These are phyloP conservation scores for Talaromyces albobiverticillius DNA, from an alignment of 2,329 filamentous ascomycete genomes.

Conservation along the genomic window DNA sequence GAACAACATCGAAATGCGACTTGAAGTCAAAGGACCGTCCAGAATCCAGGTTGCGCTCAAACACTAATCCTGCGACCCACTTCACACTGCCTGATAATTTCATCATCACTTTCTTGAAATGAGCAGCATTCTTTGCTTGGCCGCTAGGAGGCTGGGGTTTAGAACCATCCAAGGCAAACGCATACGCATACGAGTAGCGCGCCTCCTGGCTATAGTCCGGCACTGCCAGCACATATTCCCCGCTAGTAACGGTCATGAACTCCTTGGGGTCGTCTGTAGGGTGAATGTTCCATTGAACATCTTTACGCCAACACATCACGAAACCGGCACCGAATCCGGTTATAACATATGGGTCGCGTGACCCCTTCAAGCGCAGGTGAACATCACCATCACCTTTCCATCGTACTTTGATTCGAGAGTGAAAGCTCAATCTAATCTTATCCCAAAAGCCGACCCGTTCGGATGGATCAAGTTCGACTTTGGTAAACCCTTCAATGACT, in stretches of 20 bases:
- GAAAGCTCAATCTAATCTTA: conserved; percentile 91
- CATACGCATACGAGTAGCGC: conserved; percentile 55
- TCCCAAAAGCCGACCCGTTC: conserved; percentile 98
- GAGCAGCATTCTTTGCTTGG: conserved; percentile 69
- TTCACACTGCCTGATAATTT: conserved; percentile 95
- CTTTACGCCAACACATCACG: conserved; percentile 96
- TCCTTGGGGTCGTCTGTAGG: conserved; percentile 82
- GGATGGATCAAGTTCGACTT: conserved; percentile 88
- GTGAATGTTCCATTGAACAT: conserved; percentile 84
- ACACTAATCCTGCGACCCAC: conserved; percentile 87
- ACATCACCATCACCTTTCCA: conserved; percentile 98
- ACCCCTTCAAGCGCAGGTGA: conserved; percentile 84
- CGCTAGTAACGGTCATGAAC: conserved; percentile 94
- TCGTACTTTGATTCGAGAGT: conserved; percentile 81
- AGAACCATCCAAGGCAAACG: conserved; percentile 47
- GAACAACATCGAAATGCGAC: conserved; percentile 85
- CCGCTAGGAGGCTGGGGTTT: conserved; percentile 58
- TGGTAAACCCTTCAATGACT: conserved; percentile 95
- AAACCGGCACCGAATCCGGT: conserved; percentile 93
- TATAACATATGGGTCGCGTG: conserved; percentile 88
- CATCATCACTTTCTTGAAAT: conserved; percentile 98
- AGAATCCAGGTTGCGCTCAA: conserved; percentile 75
- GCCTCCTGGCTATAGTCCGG: conserved; percentile 91
- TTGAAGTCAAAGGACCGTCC: conserved; percentile 84
- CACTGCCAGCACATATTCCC: conserved; percentile 89